phyloP scores from a whole-genome alignment of 2,329 filamentous ascomycete species.

The Rhinocladiella similis region DNA sequence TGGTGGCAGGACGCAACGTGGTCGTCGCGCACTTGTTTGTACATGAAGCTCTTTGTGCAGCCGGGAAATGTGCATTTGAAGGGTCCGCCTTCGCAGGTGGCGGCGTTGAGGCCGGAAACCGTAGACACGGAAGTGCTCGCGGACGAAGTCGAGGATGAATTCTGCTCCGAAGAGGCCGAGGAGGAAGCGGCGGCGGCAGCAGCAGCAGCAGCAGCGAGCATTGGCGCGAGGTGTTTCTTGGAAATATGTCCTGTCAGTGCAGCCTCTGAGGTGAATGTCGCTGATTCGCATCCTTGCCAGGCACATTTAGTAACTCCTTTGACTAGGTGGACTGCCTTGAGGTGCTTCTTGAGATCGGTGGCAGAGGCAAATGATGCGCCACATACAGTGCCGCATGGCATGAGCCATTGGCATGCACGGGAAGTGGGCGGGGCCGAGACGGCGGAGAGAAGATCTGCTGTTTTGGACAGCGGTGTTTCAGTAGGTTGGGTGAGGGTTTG shows the following conservation, averaged over 20 bases:
- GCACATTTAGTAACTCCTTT: conserved; percentile 28
- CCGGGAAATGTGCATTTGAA: conserved; percentile 31
- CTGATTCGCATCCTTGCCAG: conserved; percentile 27
- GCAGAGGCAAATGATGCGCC: conserved; percentile 26
- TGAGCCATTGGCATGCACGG: conserved; percentile 29
- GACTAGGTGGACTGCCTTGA: conserved; percentile 27
- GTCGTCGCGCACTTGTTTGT: conserved; percentile 30
- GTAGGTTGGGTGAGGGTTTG: background rate
- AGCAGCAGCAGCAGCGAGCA: conserved; percentile 12
- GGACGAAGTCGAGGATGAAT: background rate
- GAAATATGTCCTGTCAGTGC: conserved; percentile 30
- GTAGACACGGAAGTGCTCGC: background rate
- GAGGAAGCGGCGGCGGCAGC: conserved; percentile 1
- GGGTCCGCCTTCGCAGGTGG: conserved; percentile 15
- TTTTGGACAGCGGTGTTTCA: conserved; percentile 8
- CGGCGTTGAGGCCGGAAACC: background rate
- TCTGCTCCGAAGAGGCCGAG: background rate
- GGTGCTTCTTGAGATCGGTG: conserved; percentile 30
- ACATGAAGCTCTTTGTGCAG: conserved; percentile 31
- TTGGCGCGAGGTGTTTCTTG: conserved; percentile 29
- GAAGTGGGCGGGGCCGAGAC: conserved; percentile 15
- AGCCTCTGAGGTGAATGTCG: conserved; percentile 29
- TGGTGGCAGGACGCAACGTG: conserved; percentile 27
- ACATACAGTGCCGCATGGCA: conserved; percentile 30
- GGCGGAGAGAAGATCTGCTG: conserved; percentile 14